Conservation (phyloP, 805 yeast species). For the Scheffersomyces stipitis region DNA sequence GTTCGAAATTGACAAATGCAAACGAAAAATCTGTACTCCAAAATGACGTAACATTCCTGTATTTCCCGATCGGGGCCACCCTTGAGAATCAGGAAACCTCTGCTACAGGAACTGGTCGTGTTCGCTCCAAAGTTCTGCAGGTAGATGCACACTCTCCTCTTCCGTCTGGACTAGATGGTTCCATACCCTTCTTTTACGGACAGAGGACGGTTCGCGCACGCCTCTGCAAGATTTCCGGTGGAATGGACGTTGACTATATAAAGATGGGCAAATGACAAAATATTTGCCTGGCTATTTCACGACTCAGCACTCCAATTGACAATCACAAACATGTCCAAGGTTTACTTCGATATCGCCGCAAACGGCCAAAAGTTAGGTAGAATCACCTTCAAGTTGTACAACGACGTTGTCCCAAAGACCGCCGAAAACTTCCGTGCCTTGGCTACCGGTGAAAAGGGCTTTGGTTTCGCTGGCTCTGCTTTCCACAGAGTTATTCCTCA, state of each 20-base stretch:
- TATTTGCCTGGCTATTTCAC: too few relatives aligned
- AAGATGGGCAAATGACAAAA: not conserved
- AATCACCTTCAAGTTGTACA: conserved; percentile 82
- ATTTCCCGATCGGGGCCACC: too few relatives aligned
- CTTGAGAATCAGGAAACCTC: too few relatives aligned
- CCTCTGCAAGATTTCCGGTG: too few relatives aligned
- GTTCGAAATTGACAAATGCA: too few relatives aligned
- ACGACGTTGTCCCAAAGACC: conserved; percentile 92
- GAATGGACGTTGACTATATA: not conserved
- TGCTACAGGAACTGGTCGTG: too few relatives aligned
- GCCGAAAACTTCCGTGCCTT: conserved; percentile 95
- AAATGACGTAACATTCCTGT: too few relatives aligned
- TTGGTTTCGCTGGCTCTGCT: conserved; percentile 44
- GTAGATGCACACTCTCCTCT: not conserved
- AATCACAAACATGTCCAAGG: conserved; percentile 53
- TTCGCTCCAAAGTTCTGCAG: not conserved
- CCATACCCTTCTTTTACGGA: not conserved
- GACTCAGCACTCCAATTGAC: not conserved
- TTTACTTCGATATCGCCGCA: conserved; percentile 80
- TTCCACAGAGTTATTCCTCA: conserved; percentile 50
- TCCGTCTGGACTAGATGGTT: not conserved
- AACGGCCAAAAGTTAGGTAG: conserved; percentile 72
- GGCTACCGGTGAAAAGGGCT: conserved; percentile 56
- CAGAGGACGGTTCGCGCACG: too few relatives aligned
- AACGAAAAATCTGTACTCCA: too few relatives aligned